Evolutionary conservation across 148 eudicot genomes (phyloP).

Genomic region (Silene latifolia): DNA sequence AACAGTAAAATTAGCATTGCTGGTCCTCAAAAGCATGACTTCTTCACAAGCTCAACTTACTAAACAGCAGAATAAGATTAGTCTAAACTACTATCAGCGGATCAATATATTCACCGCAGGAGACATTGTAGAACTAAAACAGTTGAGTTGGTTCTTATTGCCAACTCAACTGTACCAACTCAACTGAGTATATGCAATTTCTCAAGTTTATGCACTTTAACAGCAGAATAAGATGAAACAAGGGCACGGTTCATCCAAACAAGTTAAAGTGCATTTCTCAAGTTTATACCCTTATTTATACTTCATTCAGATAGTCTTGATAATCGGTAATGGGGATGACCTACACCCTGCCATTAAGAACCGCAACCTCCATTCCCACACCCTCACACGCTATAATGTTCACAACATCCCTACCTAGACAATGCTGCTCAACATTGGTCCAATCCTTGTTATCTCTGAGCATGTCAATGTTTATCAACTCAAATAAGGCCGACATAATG

Average conservation of each 20-base stretch:
- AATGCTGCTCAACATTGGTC: slow-evolving; percentile 55
- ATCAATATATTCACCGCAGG: too few species aligned
- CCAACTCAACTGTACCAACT: too few species aligned
- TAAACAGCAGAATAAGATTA: slow-evolving; percentile 34
- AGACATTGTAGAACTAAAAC: too few species aligned
- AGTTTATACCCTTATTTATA: too few species aligned
- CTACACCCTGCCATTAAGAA: slow-evolving; percentile 57
- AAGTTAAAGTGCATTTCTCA: too few species aligned
- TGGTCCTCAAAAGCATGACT: slow-evolving; percentile 8
- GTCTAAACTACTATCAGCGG: slow-evolving; percentile 30
- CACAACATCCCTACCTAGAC: slow-evolving; percentile 53
- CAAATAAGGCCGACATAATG: slow-evolving; percentile 38
- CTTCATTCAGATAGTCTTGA: too few species aligned
- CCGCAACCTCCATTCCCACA: slow-evolving; percentile 56
- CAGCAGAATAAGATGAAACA: too few species aligned
- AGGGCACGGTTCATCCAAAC: too few species aligned
- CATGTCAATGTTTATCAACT: slow-evolving; percentile 44
- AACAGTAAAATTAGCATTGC: too few species aligned
- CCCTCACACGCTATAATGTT: slow-evolving; percentile 64
- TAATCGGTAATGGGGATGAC: slow-evolving; percentile 13
- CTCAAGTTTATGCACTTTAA: too few species aligned
- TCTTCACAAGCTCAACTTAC: slow-evolving; percentile 26
- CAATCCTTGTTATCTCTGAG: slow-evolving; percentile 43
- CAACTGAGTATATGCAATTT: too few species aligned
- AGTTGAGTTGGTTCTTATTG: too few species aligned